Base-by-base conservation (phyloP, 768 basidiomycete genomes). In the Coprinellus micaceus region DNA sequence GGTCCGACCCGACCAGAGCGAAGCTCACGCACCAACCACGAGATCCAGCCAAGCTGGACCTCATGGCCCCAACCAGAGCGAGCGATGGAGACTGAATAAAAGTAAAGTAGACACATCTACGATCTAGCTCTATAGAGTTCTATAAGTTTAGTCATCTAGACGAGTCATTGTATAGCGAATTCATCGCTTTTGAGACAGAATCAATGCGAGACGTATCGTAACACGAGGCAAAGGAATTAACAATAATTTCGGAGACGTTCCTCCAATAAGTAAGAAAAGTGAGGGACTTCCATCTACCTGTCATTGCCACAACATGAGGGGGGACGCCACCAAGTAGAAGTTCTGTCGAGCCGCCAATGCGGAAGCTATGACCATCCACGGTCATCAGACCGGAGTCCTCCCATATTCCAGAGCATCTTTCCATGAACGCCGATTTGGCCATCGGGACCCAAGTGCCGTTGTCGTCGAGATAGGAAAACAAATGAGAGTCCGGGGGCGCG, bases 261-360 rank as follows among this genome's bases (percentile, higher is more conserved):
- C 29, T 30, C 71, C 70, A 72, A 41, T 70, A 72, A 0, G 57
- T 21, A 0, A 73, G 52, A 28, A 74, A 73, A 7, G 69, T 62
- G 5, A 60, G 45, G 0, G 69, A 71, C 0, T 60, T 65, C 75
- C 74, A 77, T 0, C 68, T 56, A 0, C 74, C 74, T 44, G 66
- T 67, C 0, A 64, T 60, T 2, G 70, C 69, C 0, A 76, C 69
- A 0, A 74, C 53, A 3, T 74, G 66, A 1, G 74, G 72, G 0
- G 66, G 62, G 1, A 66, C 57, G 0, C 70, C 68, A 0, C 24
- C 26, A 0, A 72, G 59, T 0, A 74, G 60, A 4, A 74, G 60
- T 30, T 69, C 54, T 0, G 68, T 67, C 0, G 69, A 61, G 0
- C 72, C 66, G 0, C 67, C 67, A 4, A 71, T 72, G 2, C 62